Evolutionary conservation across 2,329 filamentous ascomycete genomes (phyloP), one percentile per base, ranked within the genome.

Genomic region (Beauveria rudraprayagi): DNA sequence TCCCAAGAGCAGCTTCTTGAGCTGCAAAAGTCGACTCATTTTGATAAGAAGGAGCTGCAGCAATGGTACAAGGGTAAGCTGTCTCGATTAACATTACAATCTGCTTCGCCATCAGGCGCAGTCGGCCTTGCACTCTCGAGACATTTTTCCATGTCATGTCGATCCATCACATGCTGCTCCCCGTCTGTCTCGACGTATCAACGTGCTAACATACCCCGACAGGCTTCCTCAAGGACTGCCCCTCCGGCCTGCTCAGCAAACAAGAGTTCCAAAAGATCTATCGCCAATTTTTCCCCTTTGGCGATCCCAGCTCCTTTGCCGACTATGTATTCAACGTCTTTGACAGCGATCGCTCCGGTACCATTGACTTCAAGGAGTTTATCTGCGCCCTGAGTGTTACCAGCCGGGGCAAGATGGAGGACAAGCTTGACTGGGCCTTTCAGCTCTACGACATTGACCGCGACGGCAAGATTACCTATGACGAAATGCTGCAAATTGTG

Each of bases 201-300:
- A 16, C 19, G 2, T 43, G 24, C 56, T 59, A 52, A 56, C 28
- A 47, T 17, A n/a, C 11, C 3, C 22, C 55, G 11, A 28, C 17
- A 97, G 93, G 93, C 66, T 97, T 99, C 79, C 83, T 97, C 64
- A 97, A 97, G 81, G 94, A 99, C 77, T 99, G 94, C 77, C 94
- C 94, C 5, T 92, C 90, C 47, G 94, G 94, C 75, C 96, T 92
- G 81, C 88, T 99, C 74, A 94, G 91, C 70, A 99, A 97, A 78
- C 89, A 96, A 72, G 94, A 99, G 76, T 99, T 99, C 76, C 94
- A 97, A 77, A 97, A 97, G 80, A 99, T 99, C 71, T 99, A 99
- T 78, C 91, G 94, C 70, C 94, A 97, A 76, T 99, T 99, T 83
- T 99, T 99, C 76, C 94, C 94, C 16, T 97, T 97, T 71, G 94